Percentiles rank a stretch among this genome's conserved stretches.
These are phyloP conservation scores for Colletotrichum sublineola DNA, from an alignment of 2,329 filamentous ascomycete genomes.

Conservation along the genomic window DNA sequence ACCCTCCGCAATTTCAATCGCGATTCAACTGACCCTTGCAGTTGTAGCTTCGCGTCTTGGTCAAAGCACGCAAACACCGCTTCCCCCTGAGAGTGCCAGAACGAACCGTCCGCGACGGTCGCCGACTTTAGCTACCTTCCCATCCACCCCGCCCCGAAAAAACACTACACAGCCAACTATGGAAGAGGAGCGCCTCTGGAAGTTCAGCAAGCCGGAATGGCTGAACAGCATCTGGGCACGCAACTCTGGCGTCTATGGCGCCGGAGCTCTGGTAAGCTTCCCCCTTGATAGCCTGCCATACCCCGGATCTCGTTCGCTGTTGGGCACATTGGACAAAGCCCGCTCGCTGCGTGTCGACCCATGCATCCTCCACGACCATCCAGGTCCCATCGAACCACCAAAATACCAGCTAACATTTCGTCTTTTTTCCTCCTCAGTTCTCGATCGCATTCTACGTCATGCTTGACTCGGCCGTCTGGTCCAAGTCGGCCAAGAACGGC, in stretches of 20 bases:
- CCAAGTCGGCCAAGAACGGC: constrained; percentile 70
- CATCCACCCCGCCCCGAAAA: neutral
- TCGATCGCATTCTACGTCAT: constrained; percentile 77
- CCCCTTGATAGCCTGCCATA: neutral
- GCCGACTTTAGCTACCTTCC: constrained; percentile 17
- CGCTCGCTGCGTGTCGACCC: neutral
- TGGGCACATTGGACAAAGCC: constrained; percentile 15
- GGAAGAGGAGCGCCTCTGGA: constrained; percentile 77
- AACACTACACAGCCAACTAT: constrained; percentile 52
- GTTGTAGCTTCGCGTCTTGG: neutral
- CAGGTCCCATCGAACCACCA: neutral
- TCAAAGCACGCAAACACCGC: neutral
- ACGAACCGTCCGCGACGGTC: constrained; percentile 26
- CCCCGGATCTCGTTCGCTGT: neutral
- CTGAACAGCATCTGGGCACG: constrained; percentile 74
- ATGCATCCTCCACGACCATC: neutral
- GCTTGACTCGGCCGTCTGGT: constrained; percentile 77
- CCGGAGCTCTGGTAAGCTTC: constrained; percentile 71
- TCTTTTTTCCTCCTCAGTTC: constrained; percentile 61
- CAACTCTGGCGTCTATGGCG: constrained; percentile 72
- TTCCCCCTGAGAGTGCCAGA: constrained; percentile 1
- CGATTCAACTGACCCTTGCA: neutral
- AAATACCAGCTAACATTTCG: neutral
- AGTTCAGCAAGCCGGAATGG: constrained; percentile 76
- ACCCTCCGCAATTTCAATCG: neutral